Evolutionary conservation across 176 grass and related monocot species (phyloP).

Genomic region (Thalia dealbata): DNA sequence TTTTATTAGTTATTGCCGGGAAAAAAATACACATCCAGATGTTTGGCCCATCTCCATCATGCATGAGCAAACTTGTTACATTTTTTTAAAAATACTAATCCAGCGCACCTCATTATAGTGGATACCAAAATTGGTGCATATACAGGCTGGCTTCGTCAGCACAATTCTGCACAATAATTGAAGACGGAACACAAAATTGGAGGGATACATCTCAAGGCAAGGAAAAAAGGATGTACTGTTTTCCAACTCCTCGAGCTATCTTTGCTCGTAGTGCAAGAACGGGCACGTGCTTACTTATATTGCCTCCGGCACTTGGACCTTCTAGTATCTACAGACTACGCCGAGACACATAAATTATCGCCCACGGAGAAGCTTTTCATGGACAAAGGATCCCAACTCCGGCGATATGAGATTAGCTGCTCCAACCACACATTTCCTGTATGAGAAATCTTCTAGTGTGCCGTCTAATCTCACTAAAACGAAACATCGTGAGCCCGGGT

Average conservation of each 20-base stretch:
- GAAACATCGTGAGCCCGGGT: conserved; percentile 33
- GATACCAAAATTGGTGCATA: conserved; percentile 17
- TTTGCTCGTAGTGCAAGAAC: background rate
- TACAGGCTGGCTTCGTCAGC: background rate
- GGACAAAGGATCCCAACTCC: conserved; percentile 24
- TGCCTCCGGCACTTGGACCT: background rate
- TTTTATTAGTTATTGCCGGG: background rate
- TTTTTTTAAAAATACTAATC: background rate
- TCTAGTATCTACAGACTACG: background rate
- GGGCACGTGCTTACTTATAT: background rate
- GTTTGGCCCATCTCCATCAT: background rate
- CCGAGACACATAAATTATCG: no score
- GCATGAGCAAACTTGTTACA: conserved; percentile 1
- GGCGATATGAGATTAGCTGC: conserved; percentile 27
- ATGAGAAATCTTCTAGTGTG: conserved; percentile 35
- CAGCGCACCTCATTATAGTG: conserved; percentile 3
- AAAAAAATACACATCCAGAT: background rate
- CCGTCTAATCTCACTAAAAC: conserved; percentile 23
- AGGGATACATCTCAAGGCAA: background rate
- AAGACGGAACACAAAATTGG: background rate
- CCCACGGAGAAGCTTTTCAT: conserved; percentile 13
- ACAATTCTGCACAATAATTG: background rate
- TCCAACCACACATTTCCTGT: conserved; percentile 36
- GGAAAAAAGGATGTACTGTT: background rate
- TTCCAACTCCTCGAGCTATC: background rate